Conservation (phyloP, 805 yeast genomes). For the Yarrowia divulgata region DNA sequence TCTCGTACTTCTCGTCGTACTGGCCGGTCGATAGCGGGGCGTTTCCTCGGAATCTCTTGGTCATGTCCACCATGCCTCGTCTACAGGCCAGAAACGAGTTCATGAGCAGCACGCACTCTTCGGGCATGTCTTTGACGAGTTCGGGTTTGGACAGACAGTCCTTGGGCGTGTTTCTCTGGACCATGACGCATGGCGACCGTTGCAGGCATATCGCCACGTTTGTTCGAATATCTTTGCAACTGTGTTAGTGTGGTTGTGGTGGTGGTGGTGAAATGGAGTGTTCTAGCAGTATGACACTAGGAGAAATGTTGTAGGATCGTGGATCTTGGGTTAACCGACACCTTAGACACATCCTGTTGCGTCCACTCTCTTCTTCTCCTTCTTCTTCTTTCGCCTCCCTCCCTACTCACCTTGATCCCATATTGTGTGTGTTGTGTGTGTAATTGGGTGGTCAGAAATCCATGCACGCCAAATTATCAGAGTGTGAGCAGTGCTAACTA, state of each 20-base stretch:
- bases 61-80: constrained; percentile 88
- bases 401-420: constrained; percentile 28
- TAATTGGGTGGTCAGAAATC: constrained; percentile 12
- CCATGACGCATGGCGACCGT: constrained; percentile 93
- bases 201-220: constrained; percentile 97
- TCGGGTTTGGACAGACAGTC: constrained; percentile 85
- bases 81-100: constrained; percentile 86
- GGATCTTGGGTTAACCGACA: too few relatives aligned
- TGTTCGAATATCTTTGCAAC: constrained; percentile 92
- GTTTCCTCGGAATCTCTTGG: constrained; percentile 87
- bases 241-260: constrained; percentile 46
- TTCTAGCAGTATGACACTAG: too few relatives aligned
- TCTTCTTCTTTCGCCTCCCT: background rate
- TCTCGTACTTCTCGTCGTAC: constrained; percentile 85
- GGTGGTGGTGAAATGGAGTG: background rate
- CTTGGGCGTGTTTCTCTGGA: constrained; percentile 87
- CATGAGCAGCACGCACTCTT: constrained; percentile 83
- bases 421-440: constrained; percentile 1
- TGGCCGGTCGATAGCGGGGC: constrained; percentile 93
- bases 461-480: constrained; percentile 22
- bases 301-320: too few relatives aligned
- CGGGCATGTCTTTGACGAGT: constrained; percentile 78
- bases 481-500: constrained; percentile 4
- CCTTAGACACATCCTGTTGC: too few relatives aligned
- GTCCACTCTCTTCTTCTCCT: background rate